These are phyloP conservation scores for Lobulomyces angularis DNA, from an alignment of 192 early-diverging fungal species.

Conservation along the genomic window DNA sequence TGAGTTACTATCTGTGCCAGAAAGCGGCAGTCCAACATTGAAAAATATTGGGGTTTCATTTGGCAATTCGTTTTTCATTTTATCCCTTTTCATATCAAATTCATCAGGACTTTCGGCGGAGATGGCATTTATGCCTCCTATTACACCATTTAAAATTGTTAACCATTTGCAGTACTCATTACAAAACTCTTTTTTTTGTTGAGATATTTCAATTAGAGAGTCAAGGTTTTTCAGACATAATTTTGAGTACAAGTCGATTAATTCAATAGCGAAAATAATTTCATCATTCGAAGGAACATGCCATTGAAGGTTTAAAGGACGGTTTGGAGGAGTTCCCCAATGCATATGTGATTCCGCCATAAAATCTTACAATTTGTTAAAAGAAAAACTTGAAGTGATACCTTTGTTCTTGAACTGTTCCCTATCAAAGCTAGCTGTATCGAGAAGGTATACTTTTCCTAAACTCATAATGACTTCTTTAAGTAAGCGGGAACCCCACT, in stretches of 20 bases:
- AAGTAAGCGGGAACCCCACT: constrained; percentile 56
- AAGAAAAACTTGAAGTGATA: too few species aligned
- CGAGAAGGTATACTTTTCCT: constrained; percentile 42
- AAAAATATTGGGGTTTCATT: too few species aligned
- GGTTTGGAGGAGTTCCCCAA: constrained; percentile 59
- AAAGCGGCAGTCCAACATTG: too few species aligned
- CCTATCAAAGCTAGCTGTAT: constrained; percentile 36
- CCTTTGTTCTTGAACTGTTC: too few species aligned
- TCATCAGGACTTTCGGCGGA: constrained; percentile 41
- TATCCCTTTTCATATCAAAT: constrained; percentile 10
- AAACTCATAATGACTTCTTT: constrained; percentile 27
- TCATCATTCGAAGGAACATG: constrained; percentile 59
- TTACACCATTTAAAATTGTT: constrained; percentile 32
- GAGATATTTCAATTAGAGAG: constrained; percentile 27
- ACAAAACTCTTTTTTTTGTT: constrained; percentile 17
- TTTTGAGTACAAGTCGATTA: constrained; percentile 40
- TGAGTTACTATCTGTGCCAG: too few species aligned
- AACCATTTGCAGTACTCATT: constrained; percentile 42
- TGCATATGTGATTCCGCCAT: constrained; percentile 52
- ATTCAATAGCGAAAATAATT: constrained; percentile 49
- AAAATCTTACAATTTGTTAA: constrained; percentile 41
- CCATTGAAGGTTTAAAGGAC: constrained; percentile 76
- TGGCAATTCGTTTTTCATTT: too few species aligned
- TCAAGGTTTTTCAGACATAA: constrained; percentile 23
- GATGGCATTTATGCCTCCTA: constrained; percentile 38